Evolutionary conservation across 2,329 filamentous ascomycete genomes (phyloP).

Genomic region (Colletotrichum limetticola): DNA sequence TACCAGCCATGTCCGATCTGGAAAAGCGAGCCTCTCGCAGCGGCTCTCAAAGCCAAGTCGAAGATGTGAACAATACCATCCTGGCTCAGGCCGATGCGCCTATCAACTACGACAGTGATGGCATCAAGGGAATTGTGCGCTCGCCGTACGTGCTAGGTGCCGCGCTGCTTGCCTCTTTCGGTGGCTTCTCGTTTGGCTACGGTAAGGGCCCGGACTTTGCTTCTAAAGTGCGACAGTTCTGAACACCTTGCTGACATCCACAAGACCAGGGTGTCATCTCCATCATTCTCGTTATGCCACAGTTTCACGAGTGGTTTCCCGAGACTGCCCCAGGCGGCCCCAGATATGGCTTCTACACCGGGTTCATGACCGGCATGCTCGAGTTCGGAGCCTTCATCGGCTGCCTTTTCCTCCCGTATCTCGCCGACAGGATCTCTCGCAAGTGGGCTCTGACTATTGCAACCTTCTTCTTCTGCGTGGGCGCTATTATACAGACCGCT

Average conservation of each 20-base stretch:
- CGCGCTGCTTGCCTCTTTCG: slow-evolving; percentile 53
- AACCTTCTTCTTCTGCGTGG: slow-evolving; percentile 51
- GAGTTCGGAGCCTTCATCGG: slow-evolving; percentile 52
- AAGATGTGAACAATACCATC: not conserved
- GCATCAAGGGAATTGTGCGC: slow-evolving; percentile 44
- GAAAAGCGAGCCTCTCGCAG: not conserved
- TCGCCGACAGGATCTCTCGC: slow-evolving; percentile 53
- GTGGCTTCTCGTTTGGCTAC: slow-evolving; percentile 47
- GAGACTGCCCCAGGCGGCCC: slow-evolving; percentile 37
- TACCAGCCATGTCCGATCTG: not conserved
- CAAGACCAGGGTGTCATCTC: slow-evolving; percentile 49
- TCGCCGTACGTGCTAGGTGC: slow-evolving; percentile 54
- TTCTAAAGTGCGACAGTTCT: not conserved
- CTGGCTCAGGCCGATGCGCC: slow-evolving; percentile 3
- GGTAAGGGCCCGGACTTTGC: not conserved
- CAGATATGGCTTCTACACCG: slow-evolving; percentile 43
- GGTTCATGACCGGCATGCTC: slow-evolving; percentile 56
- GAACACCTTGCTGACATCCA: not conserved
- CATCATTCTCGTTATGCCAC: slow-evolving; percentile 56
- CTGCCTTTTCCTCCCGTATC: slow-evolving; percentile 46
- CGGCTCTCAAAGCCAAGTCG: slow-evolving; percentile 4
- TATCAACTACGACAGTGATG: slow-evolving; percentile 42
- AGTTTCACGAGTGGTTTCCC: slow-evolving; percentile 53
- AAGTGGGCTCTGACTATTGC: slow-evolving; percentile 54
- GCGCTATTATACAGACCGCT: slow-evolving; percentile 51